A percentile compares a stretch with the other conserved stretches of the same genome.
These are phyloP conservation scores for Claviceps maximensis DNA, from an alignment of 2,329 filamentous ascomycete genomes.

Conservation along the genomic window DNA sequence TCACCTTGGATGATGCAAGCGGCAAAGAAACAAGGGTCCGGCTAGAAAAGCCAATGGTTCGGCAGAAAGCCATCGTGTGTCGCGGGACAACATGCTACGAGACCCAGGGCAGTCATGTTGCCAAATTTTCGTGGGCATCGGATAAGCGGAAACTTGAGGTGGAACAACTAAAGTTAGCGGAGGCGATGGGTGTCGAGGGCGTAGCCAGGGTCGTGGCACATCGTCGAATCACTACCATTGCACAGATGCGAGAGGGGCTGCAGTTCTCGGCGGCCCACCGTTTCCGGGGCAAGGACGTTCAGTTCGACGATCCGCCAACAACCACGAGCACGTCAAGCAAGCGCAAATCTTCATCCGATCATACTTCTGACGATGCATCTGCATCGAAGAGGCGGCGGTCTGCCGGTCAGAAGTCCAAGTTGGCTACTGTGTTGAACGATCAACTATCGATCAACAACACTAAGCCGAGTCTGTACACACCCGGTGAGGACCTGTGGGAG, in stretches of 20 bases:
- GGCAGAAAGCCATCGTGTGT: slow-evolving; percentile 9
- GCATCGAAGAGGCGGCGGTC: slow-evolving; percentile 6
- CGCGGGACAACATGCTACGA: slow-evolving; percentile 9
- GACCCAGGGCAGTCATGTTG: slow-evolving; percentile 4
- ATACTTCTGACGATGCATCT: slow-evolving; percentile 5
- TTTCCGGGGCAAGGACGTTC: slow-evolving; percentile 5
- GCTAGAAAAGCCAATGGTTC: slow-evolving; percentile 4
- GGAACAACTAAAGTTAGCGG: slow-evolving; percentile 7
- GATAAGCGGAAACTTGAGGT: slow-evolving; percentile 7
- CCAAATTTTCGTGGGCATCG: slow-evolving; percentile 9
- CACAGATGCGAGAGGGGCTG: slow-evolving; percentile 6
- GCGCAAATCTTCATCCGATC: slow-evolving; percentile 4
- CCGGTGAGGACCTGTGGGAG: slow-evolving; percentile 5
- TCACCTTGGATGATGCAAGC: slow-evolving; percentile 3
- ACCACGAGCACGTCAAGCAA: not conserved
- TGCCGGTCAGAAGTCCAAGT: slow-evolving; percentile 6
- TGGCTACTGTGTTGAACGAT: not conserved
- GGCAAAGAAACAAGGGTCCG: slow-evolving; percentile 1
- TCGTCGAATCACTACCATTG: slow-evolving; percentile 7
- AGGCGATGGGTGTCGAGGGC: slow-evolving; percentile 8
- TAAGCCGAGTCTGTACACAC: slow-evolving; percentile 6
- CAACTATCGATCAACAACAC: not conserved
- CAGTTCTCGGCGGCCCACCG: slow-evolving; percentile 1
- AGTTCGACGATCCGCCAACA: slow-evolving; percentile 2
- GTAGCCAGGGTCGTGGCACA: slow-evolving; percentile 8